Percentiles rank a stretch among this genome's conserved stretches.
These are phyloP conservation scores for Bacterosira constricta DNA, from an alignment of 108 stramenopile genomes.

Conservation along the genomic window DNA sequence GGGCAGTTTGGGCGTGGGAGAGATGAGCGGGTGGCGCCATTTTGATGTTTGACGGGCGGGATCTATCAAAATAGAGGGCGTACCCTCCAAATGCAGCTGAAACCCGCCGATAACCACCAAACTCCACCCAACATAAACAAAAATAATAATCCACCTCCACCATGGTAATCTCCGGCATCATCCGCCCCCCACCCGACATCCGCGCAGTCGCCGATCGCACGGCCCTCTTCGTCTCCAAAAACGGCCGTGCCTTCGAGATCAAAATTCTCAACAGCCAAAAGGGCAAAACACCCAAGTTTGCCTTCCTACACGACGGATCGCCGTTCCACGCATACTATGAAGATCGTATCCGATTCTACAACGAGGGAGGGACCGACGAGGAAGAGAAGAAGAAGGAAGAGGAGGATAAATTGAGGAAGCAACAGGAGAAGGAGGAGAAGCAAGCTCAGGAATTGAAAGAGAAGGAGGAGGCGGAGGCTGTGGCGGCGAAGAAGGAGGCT, in stretches of 20 bases:
- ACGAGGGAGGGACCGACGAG: conserved; percentile 72
- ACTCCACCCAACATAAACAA: no score
- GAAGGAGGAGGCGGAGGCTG: conserved; percentile 36
- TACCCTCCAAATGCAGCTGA: no score
- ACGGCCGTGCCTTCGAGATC: conserved; percentile 94
- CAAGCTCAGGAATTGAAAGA: not conserved
- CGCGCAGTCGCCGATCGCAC: conserved; percentile 96
- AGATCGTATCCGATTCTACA: conserved; percentile 81
- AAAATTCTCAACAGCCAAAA: conserved; percentile 77
- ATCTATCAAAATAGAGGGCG: no score
- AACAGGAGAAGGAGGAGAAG: conserved; percentile 42
- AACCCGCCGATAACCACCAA: no score
- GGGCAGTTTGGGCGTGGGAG: no score
- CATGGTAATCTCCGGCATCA: conserved; percentile 84
- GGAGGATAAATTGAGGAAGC: conserved; percentile 27
- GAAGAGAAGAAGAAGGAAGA: conserved; percentile 65
- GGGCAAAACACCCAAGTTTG: conserved; percentile 96
- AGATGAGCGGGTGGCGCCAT: no score
- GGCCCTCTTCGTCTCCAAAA: conserved; percentile 95
- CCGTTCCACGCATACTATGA: conserved; percentile 99
- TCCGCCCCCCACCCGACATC: conserved; percentile 97
- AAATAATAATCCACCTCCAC: conserved; percentile 6
- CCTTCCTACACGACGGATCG: conserved; percentile 89
- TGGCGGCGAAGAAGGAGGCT: conserved; percentile 38
- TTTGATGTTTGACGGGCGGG: no score